Evolutionary conservation across 805 yeast genomes (phyloP).

Genomic region (Ogataea parapolymorpha): DNA sequence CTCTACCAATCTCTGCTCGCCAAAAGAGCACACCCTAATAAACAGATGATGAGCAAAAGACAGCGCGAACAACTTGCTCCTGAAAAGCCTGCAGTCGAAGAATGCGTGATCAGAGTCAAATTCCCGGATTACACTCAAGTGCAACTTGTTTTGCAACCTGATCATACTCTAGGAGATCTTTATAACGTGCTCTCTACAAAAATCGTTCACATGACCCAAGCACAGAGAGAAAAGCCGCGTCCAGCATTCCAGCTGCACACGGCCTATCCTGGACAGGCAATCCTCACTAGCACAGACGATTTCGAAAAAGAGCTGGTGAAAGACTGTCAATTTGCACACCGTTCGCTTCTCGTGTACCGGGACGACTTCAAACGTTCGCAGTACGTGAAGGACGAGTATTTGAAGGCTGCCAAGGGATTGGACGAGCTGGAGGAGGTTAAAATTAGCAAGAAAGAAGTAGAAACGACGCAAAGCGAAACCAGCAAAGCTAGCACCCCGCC

Average conservation of each 20-base stretch:
- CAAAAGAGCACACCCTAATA: slow-evolving; percentile 36
- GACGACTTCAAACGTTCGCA: slow-evolving; percentile 20
- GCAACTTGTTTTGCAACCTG: slow-evolving; percentile 47
- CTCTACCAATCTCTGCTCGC: slow-evolving; percentile 49
- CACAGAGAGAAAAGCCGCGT: slow-evolving; percentile 19
- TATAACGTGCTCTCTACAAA: slow-evolving; percentile 20
- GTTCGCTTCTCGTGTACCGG: slow-evolving; percentile 25
- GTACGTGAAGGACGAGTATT: slow-evolving; percentile 23
- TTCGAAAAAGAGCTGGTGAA: slow-evolving; percentile 31
- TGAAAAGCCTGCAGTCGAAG: slow-evolving; percentile 28
- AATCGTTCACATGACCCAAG: slow-evolving; percentile 31
- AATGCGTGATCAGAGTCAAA: slow-evolving; percentile 46
- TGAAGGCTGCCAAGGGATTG: slow-evolving; percentile 23
- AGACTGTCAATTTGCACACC: slow-evolving; percentile 41
- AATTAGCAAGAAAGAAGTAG: slow-evolving; percentile 10
- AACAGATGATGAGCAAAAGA: slow-evolving; percentile 25
- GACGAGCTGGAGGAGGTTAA: slow-evolving; percentile 27
- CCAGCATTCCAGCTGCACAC: slow-evolving; percentile 35
- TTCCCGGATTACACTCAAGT: slow-evolving; percentile 56
- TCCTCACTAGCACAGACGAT: slow-evolving; percentile 26
- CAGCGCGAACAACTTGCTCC: slow-evolving; percentile 34
- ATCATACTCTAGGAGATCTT: slow-evolving; percentile 35
- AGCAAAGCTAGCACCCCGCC: background rate
- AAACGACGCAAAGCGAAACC: background rate
- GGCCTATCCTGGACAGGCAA: slow-evolving; percentile 44